Evolutionary conservation across 306 rosid species (phyloP), one percentile per base, ranked within the genome.

Genomic region (Trifolium dubium): DNA sequence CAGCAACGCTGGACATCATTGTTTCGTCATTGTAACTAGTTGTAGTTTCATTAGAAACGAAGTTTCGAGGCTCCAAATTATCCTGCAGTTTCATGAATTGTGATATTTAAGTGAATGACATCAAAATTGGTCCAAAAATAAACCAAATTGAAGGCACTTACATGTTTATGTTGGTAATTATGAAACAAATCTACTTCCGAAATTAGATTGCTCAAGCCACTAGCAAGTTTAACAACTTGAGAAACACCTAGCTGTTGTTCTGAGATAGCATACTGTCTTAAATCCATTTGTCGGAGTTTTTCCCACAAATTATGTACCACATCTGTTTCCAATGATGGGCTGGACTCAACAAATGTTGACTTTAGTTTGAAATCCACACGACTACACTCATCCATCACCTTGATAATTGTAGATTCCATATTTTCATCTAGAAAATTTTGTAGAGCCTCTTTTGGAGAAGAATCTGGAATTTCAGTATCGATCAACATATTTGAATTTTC

Each of bases 361-460:
- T 69, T 71, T 54, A 60, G 75, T 51, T 60, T 81, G 76, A 84
- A 90, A 85, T 82, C 89, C 76, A 92, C 77, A 19, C 96, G 90
- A 84, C 99, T 94, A 82, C 89, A 92, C 79, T 91, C 99, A 70
- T 94, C 99, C 96, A 89, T 89, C 82, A 86, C 79, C 37, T 89
- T 88, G 81, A 19, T 80, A 60, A 55, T 50, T 30, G 81, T 44
- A 65, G 80, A 71, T 82, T 84, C 88, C 66, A 62, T 79, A 61
- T 77, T 83, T 77, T 78, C 90, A 79, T 79, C 73, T 39, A 12
- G 64, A 76, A 80, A 81, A 85, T 73, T 84, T 70, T 79, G 90
- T 72, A 34, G 61, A 81, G 19, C 78, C 83, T 78, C 86, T 74
- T 40, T 72, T 28, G 64, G 56, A 77, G 85, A 85, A 76, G 63